A percentile compares a stretch with the other conserved stretches of the same genome.
Conservation (phyloP, 371 early-diverging fungal species). For the Mucor velutinosus region DNA sequence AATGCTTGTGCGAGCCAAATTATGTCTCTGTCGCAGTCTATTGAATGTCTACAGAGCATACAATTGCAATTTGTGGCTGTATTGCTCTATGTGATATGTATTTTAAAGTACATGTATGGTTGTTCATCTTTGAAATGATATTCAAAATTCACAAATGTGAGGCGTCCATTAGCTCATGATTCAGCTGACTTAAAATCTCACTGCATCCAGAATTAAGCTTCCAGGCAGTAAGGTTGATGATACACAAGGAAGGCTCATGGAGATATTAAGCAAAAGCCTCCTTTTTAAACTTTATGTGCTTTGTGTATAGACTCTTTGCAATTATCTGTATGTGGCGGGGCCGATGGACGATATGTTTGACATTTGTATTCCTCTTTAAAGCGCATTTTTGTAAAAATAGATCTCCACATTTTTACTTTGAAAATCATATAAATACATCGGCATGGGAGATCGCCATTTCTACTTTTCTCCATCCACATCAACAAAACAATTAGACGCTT, state of each 20-base stretch:
- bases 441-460: background rate
- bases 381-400: background rate
- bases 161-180: background rate
- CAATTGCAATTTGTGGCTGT: background rate
- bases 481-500: background rate
- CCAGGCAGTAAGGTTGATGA: background rate
- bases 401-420: background rate
- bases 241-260: conserved; percentile 1
- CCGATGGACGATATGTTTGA: background rate
- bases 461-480: background rate
- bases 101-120: background rate
- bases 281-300: background rate
- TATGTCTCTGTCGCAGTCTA: background rate
- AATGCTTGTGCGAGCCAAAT: background rate
- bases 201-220: background rate
- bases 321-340: background rate
- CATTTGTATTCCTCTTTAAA: no score
- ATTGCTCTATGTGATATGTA: no score
- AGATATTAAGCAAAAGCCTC: background rate
- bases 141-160: background rate
- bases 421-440: background rate
- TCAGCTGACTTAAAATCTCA: background rate
- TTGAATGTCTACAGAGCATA: background rate
- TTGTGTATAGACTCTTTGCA: background rate
- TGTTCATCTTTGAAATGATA: background rate